Evolutionary conservation across 2,329 filamentous ascomycete genomes (phyloP), one percentile per base, ranked within the genome.

Genomic region (Calonectria pteridis): DNA sequence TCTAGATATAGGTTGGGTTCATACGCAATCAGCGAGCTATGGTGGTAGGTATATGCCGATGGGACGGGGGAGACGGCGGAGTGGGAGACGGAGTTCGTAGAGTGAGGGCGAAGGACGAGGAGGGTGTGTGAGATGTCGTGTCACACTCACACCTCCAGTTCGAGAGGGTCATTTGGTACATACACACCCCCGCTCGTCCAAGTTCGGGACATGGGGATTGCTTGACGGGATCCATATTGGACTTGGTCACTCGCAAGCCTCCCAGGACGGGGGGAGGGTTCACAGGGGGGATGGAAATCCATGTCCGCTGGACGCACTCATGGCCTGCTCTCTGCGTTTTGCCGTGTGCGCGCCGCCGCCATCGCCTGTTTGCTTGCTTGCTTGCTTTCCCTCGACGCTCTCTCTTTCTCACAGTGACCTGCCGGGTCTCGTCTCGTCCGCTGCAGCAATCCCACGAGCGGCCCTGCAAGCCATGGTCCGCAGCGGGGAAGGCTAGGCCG

Each of bases 1-100:
- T 67, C 51, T 72, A 72, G 53, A 67, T 72, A 72, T 72, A 72
- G 63, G 37, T 59, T 37, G 55, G 55, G 64, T 63, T 71, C 40
- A 64, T 53, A 50, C n/a, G 55, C 55, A 59, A 59, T 59, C 33
- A 59, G 55, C 26, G 50, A 63, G 37, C 58, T 43, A 40, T 43
- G 58, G 58, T 28, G 23, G 35, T 33, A 33, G 23, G 35, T 33
- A 33, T 59, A 29, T 59, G 53, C 53, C 53, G 53, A 59, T 10
- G 31, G 53, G 50, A 29, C 20, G 20, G 53, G 53, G 53, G 31
- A 29, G 53, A 37, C 13, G 31, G 33, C 23, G 58, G 58, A 63
- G 58, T 43, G 33, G 58, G 58, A 31, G 59, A 63, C 37, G 59
- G 59, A 43, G 59, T 7, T 7, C 14, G 59, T 46, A 26, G 35